Base-by-base conservation (phyloP, 2,329 filamentous ascomycete genomes). In the Xylariaceae sp. region DNA sequence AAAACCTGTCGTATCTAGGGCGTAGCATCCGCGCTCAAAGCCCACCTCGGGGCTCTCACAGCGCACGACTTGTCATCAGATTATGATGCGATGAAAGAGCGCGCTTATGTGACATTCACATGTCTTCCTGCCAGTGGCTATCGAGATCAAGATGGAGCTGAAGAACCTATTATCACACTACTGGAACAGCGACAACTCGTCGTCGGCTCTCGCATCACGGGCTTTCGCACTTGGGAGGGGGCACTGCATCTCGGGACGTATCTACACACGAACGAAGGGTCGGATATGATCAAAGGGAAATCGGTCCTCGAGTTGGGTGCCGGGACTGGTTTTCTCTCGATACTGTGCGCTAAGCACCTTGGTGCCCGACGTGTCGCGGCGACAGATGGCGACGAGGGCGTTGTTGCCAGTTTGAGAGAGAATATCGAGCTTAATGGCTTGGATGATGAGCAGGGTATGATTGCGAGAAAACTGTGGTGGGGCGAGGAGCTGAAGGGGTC, bases 161-260 rank as follows among this genome's bases (percentile, higher is more conserved):
- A 63, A 56, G 55, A 67, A 64, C 45, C 68, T 60, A 56, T 72
- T 57, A 42, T 84, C 57, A 76, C 80, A 55, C 68, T 84, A 47
- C 66, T 83, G 53, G 74, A 84, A 67, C 66, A 72, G 66, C 67
- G 80, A 60, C 69, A 77, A 62, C 61, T 82, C 17, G 72, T 82
- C 43, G 75, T 74, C 11, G 75, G 79, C 5, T 78, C 78, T 6
- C 77, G 80, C 10, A 85, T 80, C 1, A 87, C 84, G 0, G 85
- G 85, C 0, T 79, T 83, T 43, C 76, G 84, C 35, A 88, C 85
- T 2, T 87, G 85, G 85, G 84, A 87, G 66, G 84, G 81, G 5
- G 80, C 83, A 6, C 68, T 87, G 4, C 79, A 85, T 57, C 75
- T 87, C 1, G 83, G 75, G 10, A 75, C 78, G 2, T 87, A 81